Evolutionary conservation across 495 filamentous ascomycete genomes (phyloP).

Genomic region (Talaromyces thailandensis): DNA sequence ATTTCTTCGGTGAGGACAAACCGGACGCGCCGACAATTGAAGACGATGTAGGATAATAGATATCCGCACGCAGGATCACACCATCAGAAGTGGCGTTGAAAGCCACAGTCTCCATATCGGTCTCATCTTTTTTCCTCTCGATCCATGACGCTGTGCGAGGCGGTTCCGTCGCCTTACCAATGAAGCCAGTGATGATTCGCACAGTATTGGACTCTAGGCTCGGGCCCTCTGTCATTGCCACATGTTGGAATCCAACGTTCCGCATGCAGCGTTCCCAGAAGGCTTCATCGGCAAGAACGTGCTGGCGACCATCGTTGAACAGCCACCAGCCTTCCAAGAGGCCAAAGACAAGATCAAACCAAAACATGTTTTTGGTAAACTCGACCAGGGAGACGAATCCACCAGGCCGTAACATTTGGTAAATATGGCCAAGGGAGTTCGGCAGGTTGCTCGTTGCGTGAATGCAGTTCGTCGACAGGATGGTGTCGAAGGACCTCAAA

Average conservation of each 20-base stretch:
- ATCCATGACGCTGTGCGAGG: too few species aligned
- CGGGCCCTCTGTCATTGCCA: constrained; percentile 26
- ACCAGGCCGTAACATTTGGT: constrained; percentile 23
- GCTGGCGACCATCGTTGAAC: constrained; percentile 33
- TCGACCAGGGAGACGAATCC: constrained; percentile 37
- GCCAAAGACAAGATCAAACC: constrained; percentile 38
- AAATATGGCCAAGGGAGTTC: constrained; percentile 20
- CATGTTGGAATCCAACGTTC: constrained; percentile 21
- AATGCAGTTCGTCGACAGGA: constrained; percentile 38
- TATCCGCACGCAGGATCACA: constrained; percentile 27
- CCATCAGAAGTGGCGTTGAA: constrained; percentile 17
- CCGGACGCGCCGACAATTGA: too few species aligned
- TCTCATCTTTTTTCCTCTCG: background rate
- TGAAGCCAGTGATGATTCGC: background rate
- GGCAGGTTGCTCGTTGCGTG: constrained; percentile 35
- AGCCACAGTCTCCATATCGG: constrained; percentile 18
- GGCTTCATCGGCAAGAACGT: constrained; percentile 19
- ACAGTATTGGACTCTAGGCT: background rate
- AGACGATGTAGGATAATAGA: constrained; percentile 28
- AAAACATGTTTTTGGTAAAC: constrained; percentile 27
- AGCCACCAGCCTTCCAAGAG: constrained; percentile 44
- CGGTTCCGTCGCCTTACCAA: too few species aligned
- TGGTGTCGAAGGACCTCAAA: constrained; percentile 19
- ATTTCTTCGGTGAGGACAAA: too few species aligned
- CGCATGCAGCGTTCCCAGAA: constrained; percentile 26